These are phyloP conservation scores for Geotrichum klebahnii DNA, from an alignment of 1,139 yeast species.

Conservation along the genomic window DNA sequence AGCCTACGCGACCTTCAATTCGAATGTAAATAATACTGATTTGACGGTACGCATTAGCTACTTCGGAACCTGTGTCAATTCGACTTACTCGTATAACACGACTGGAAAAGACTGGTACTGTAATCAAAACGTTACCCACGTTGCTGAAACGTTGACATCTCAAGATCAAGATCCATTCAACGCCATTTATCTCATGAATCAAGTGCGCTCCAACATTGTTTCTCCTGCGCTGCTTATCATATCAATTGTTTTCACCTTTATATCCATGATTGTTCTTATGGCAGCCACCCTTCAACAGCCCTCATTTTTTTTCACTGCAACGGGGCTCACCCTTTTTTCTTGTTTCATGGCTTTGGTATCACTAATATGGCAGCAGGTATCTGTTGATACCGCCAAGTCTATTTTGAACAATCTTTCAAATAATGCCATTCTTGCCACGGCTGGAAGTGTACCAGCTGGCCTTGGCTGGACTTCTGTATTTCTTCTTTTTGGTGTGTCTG, in stretches of 20 bases:
- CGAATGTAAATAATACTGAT: constrained; percentile 22
- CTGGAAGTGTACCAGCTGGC: constrained; percentile 20
- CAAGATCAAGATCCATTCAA: constrained; percentile 30
- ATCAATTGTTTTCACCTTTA: constrained; percentile 13
- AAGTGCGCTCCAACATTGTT: constrained; percentile 17
- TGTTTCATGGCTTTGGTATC: constrained; percentile 27
- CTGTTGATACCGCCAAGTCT: constrained; percentile 24
- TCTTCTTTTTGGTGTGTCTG: constrained; percentile 17
- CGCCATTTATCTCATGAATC: constrained; percentile 24
- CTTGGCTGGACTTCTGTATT: constrained; percentile 22
- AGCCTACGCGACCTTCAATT: constrained; percentile 23
- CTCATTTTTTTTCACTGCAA: constrained; percentile 22
- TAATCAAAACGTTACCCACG: constrained; percentile 26
- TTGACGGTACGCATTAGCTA: constrained; percentile 30
- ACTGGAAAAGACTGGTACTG: constrained; percentile 28
- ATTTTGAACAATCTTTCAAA: constrained; percentile 23
- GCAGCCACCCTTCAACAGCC: constrained; percentile 11
- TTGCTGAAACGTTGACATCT: constrained; percentile 17
- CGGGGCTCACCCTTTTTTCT: constrained; percentile 24
- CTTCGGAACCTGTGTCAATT: constrained; percentile 31
- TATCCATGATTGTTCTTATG: constrained; percentile 16
- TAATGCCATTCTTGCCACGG: constrained; percentile 12
- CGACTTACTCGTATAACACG: constrained; percentile 20
- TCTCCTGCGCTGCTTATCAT: constrained; percentile 18
- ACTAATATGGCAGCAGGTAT: constrained; percentile 34